Conservation (phyloP, 2,329 filamentous ascomycete genomes). For the Diaporthe helianthi region DNA sequence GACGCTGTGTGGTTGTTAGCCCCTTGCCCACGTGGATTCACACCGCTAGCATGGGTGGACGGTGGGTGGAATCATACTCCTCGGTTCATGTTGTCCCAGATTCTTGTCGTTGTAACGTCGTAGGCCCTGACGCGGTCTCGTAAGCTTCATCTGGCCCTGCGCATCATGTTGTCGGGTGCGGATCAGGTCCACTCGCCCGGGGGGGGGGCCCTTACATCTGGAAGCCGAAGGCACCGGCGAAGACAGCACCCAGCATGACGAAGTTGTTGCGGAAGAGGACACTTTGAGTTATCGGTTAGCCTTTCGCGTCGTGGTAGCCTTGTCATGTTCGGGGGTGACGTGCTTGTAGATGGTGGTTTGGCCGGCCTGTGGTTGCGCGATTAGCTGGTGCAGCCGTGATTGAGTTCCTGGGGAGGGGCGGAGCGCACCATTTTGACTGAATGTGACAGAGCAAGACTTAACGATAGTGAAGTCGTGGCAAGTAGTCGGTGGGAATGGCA, state of each 20-base stretch:
- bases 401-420: constrained; percentile 20
- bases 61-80: constrained; percentile 55
- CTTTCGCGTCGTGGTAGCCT: not conserved
- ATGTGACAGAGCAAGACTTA: constrained; percentile 25
- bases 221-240: constrained; percentile 85
- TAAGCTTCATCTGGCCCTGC: constrained; percentile 26
- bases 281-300: constrained; percentile 56
- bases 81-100: constrained; percentile 92
- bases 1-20: constrained; percentile 68
- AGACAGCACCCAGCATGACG: constrained; percentile 86
- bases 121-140: constrained; percentile 68
- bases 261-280: constrained; percentile 85
- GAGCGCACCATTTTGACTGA: constrained; percentile 64
- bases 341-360: constrained; percentile 40
- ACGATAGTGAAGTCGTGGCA: constrained; percentile 17
- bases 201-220: constrained; percentile 77
- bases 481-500: constrained; percentile 23
- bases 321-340: constrained; percentile 27
- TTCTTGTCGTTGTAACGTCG: constrained; percentile 79
- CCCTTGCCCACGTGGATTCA: not conserved
- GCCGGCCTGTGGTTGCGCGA: constrained; percentile 47
- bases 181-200: not conserved
- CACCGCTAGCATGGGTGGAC: too few relatives aligned
- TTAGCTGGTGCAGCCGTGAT: constrained; percentile 40
- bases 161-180: constrained; percentile 16